These are phyloP conservation scores for Paramecium sexaurelia DNA, from an alignment of 73 alveolate genomes.

Conservation along the genomic window DNA sequence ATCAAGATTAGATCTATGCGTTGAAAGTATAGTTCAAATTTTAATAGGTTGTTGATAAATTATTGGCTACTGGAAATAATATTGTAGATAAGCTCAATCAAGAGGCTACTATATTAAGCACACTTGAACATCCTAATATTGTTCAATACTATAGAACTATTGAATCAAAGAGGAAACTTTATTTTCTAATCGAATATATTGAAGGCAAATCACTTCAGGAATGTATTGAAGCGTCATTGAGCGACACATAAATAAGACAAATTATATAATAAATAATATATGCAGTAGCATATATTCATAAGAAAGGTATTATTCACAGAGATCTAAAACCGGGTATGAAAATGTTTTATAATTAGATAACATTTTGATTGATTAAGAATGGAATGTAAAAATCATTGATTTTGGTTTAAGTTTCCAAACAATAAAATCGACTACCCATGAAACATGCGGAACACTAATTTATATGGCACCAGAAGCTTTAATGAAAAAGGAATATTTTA, in stretches of 20 bases:
- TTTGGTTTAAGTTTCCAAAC: constrained; percentile 79
- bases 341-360: constrained; percentile 31
- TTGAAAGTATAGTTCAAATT: not conserved
- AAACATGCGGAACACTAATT: constrained; percentile 76
- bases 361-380: constrained; percentile 47
- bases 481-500: constrained; percentile 72
- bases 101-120: not conserved
- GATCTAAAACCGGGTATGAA: constrained; percentile 80
- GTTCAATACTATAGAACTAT: constrained; percentile 16
- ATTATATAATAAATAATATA: constrained; percentile 27
- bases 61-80: constrained; percentile 8
- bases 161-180: constrained; percentile 29
- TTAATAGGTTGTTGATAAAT: constrained; percentile 38
- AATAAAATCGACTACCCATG: constrained; percentile 58
- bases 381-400: constrained; percentile 70
- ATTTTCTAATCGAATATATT: constrained; percentile 43
- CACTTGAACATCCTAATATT: constrained; percentile 22
- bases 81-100: not conserved
- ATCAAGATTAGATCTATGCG: not conserved
- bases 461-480: constrained; percentile 83
- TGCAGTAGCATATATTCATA: constrained; percentile 52
- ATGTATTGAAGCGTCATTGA: constrained; percentile 7
- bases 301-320: constrained; percentile 75
- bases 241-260: not conserved
- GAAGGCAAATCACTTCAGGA: not conserved